A percentile compares a stretch with the other conserved stretches of the same genome.
These are phyloP conservation scores for Moesziomyces globuligerus DNA, from an alignment of 1,284 basidiomycete genomes.

Conservation along the genomic window DNA sequence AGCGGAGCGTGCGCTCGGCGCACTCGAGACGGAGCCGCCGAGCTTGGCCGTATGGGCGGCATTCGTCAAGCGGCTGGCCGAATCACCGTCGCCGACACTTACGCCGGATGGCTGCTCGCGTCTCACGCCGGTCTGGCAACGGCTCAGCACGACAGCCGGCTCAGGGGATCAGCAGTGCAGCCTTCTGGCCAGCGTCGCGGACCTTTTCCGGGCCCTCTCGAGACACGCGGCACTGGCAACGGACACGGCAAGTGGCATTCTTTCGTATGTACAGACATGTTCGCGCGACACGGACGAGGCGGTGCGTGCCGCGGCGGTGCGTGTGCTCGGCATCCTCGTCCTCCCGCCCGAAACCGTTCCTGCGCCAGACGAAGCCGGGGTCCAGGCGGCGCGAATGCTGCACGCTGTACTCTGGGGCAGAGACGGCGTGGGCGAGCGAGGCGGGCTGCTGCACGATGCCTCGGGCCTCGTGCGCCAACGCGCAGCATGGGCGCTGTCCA, in stretches of 20 bases:
- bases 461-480: conserved; percentile 41
- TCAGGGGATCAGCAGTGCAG: conserved; percentile 14
- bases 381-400: background rate
- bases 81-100: conserved; percentile 3
- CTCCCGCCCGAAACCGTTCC: conserved; percentile 12
- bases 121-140: background rate
- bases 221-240: background rate
- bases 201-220: conserved; percentile 15
- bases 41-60: conserved; percentile 13
- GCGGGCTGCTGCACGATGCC: conserved; percentile 13
- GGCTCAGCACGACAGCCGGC: background rate
- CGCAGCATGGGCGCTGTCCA: conserved; percentile 34
- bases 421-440: background rate
- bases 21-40: conserved; percentile 1
- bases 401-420: conserved; percentile 11
- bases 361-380: background rate
- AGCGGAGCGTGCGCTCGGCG: conserved; percentile 6
- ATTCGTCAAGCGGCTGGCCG: conserved; percentile 20
- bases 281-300: conserved; percentile 18
- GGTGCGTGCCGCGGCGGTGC: conserved; percentile 32
- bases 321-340: conserved; percentile 34
- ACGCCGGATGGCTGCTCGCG: background rate
- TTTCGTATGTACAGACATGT: conserved; percentile 12
- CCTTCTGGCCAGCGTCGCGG: conserved; percentile 8
- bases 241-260: background rate